Evolutionary conservation across 2,329 filamentous ascomycete genomes (phyloP).

Genomic region (Cadophora luteo-olivacea): DNA sequence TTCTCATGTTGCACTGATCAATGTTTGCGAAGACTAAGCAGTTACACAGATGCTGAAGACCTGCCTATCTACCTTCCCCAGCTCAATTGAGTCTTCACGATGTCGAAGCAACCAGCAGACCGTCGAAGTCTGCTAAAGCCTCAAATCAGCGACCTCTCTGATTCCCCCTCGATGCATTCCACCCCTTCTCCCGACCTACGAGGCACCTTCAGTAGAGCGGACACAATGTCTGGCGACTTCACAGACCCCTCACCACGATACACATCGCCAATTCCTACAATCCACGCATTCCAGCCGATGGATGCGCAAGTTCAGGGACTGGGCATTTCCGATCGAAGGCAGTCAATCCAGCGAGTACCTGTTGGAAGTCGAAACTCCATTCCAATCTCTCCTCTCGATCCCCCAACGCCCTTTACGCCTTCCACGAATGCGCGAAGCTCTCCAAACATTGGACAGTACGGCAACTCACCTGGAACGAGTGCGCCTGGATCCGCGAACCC

Average conservation of each 20-base stretch:
- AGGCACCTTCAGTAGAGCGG: conserved; percentile 16
- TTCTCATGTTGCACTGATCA: conserved; percentile 2
- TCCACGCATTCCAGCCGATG: conserved; percentile 18
- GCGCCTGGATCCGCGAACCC: conserved; percentile 22
- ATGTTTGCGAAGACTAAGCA: neutral
- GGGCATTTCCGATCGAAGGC: conserved; percentile 23
- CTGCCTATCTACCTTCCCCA: neutral
- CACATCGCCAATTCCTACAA: conserved; percentile 20
- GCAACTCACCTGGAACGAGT: conserved; percentile 3
- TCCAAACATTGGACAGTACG: conserved; percentile 12
- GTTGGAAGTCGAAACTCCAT: conserved; percentile 16
- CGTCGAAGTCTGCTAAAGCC: conserved; percentile 23
- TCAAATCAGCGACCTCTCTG: conserved; percentile 21
- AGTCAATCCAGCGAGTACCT: conserved; percentile 25
- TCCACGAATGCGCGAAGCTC: conserved; percentile 7
- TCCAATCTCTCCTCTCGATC: conserved; percentile 18
- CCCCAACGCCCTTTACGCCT: conserved; percentile 13
- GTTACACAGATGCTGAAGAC: neutral
- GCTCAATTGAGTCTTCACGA: conserved; percentile 12
- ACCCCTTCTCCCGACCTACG: conserved; percentile 19
- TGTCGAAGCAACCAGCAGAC: conserved; percentile 24
- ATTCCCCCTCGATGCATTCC: conserved; percentile 12
- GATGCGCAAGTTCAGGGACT: conserved; percentile 19
- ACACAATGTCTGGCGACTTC: conserved; percentile 15
- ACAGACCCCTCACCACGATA: conserved; percentile 25